A percentile compares a stretch with the other conserved stretches of the same genome.
Conservation (phyloP, 192 early-diverging fungal genomes). For the Mortierella claussenii region DNA sequence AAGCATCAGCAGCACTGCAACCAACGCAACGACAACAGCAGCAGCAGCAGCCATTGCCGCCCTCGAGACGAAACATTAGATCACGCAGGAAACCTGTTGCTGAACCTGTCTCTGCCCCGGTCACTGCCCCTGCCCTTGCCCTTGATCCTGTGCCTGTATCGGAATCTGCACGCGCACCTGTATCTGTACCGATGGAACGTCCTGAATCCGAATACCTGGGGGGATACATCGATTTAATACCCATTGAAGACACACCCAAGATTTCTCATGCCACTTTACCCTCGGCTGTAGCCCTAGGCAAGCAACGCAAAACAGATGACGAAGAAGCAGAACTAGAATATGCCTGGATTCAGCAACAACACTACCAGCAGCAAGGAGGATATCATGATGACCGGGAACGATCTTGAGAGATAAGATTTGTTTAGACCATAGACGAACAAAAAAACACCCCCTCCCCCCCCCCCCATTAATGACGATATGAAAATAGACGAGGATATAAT, state of each 20-base stretch:
- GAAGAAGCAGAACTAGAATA: no score
- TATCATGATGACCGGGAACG: not conserved
- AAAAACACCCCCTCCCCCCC: no score
- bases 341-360: no score
- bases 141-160: not conserved
- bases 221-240: not conserved
- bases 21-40: not conserved
- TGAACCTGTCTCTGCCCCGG: not conserved
- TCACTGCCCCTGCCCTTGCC: not conserved
- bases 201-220: not conserved
- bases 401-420: no score
- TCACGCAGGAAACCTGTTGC: not conserved
- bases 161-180: not conserved
- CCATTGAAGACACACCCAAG: not conserved
- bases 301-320: no score
- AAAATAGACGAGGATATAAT: no score
- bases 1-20: not conserved
- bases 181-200: not conserved
- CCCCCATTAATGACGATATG: no score
- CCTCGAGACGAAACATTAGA: not conserved
- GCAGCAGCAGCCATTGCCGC: not conserved
- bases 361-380: not conserved
- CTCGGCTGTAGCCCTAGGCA: not conserved
- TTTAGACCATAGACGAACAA: no score
- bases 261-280: not conserved